Percentiles rank a stretch among this genome's conserved stretches.
phyloP scores from a whole-genome alignment of 2,329 filamentous ascomycete species.

The Mollisiaceae sp. region DNA sequence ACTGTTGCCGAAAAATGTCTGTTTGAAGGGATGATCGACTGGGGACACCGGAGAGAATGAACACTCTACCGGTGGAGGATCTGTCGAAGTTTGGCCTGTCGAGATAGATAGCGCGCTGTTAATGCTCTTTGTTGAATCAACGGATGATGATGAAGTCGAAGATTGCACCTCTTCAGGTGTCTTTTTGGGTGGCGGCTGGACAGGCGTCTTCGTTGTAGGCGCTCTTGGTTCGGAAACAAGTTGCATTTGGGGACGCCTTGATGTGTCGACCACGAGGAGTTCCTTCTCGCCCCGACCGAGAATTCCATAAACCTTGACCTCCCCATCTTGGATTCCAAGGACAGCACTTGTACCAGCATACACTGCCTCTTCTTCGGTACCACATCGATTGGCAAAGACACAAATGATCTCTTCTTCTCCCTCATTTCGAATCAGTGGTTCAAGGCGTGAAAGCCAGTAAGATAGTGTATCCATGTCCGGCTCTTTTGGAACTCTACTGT shows the following conservation, averaged over 20 bases:
- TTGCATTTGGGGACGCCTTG: conserved; percentile 29
- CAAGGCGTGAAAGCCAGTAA: conserved; percentile 76
- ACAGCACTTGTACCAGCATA: conserved; percentile 80
- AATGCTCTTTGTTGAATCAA: neutral
- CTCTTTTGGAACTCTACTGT: conserved; percentile 55
- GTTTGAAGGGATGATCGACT: conserved; percentile 2
- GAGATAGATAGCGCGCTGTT: neutral
- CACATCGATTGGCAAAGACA: conserved; percentile 73
- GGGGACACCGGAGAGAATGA: conserved; percentile 13
- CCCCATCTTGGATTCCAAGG: conserved; percentile 66
- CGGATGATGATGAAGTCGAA: neutral
- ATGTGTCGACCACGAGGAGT: conserved; percentile 69
- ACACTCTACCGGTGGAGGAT: neutral
- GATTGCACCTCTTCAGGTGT: neutral
- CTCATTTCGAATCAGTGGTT: conserved; percentile 63
- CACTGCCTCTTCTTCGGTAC: conserved; percentile 66
- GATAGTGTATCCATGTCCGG: conserved; percentile 75
- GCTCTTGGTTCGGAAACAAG: conserved; percentile 33
- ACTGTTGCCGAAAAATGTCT: neutral
- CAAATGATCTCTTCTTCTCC: conserved; percentile 65
- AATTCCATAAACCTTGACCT: conserved; percentile 71
- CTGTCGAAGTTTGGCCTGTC: neutral
- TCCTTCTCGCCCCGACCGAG: conserved; percentile 72
- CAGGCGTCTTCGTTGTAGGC: conserved; percentile 6
- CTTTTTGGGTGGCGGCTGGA: neutral